A percentile compares a stretch with the other conserved stretches of the same genome.
Evolutionary conservation across 192 early-diverging fungal genomes (phyloP).

Genomic region (Coemansia sp.): DNA sequence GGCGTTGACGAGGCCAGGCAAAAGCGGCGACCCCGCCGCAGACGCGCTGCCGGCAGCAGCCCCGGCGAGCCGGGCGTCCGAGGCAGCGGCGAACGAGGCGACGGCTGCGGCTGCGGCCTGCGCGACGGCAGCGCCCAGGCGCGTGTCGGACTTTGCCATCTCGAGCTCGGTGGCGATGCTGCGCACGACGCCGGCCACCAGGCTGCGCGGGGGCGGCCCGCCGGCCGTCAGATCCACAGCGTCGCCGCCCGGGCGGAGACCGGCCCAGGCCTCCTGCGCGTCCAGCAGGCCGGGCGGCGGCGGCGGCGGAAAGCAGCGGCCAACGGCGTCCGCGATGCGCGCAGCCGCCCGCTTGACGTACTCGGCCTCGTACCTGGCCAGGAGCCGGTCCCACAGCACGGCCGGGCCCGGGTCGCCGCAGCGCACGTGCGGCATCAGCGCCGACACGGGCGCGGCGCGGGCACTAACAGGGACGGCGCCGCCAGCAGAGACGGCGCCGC

Average conservation of each 20-base stretch:
- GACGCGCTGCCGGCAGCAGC: conserved; percentile 1
- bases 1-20: conserved; percentile 19
- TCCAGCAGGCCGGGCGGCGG: conserved; percentile 30
- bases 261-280: conserved; percentile 21
- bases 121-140: conserved; percentile 16
- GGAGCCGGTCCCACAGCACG: conserved; percentile 31
- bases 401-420: conserved; percentile 6
- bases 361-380: conserved; percentile 23
- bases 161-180: conserved; percentile 40
- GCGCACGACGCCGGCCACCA: conserved; percentile 25
- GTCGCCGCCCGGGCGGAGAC: too few species aligned
- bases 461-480: neutral
- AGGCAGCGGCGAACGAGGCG: conserved; percentile 7
- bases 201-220: conserved; percentile 20
- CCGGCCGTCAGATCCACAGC: neutral
- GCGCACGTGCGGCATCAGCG: neutral
- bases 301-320: conserved; percentile 21
- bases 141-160: conserved; percentile 21
- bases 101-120: conserved; percentile 3
- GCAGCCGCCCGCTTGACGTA: conserved; percentile 21
- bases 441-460: neutral
- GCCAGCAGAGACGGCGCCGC: too few species aligned
- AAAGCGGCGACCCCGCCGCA: conserved; percentile 11
- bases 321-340: conserved; percentile 27
- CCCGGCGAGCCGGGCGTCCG: neutral